A percentile compares a stretch with the other conserved stretches of the same genome.
Evolutionary conservation across 1,284 basidiomycete species (phyloP).

Genomic region (Rhizoctonia solani): DNA sequence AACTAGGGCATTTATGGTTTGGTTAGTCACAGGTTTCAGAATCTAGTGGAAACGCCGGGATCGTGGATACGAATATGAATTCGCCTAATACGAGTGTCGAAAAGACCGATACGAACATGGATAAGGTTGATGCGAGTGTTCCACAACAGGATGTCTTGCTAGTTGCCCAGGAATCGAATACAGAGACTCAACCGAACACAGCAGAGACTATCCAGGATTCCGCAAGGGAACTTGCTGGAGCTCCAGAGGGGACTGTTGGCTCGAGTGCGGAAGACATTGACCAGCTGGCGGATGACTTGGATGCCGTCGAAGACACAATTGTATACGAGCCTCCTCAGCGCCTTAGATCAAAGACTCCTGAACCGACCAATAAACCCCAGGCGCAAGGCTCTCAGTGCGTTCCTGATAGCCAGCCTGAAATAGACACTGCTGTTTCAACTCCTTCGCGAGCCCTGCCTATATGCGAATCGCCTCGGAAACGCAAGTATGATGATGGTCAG

Average conservation of each 20-base stretch:
- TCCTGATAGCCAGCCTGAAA: slow-evolving; percentile 19
- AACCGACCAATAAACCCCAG: not conserved
- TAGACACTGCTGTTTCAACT: not conserved
- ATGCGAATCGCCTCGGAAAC: slow-evolving; percentile 28
- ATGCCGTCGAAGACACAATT: slow-evolving; percentile 25
- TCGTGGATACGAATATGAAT: not conserved
- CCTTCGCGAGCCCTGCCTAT: not conserved
- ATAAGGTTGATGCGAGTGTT: not conserved
- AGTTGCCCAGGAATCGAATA: too few species aligned
- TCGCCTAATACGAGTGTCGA: slow-evolving; percentile 5
- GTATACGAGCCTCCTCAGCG: slow-evolving; percentile 19
- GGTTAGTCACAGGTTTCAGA: too few species aligned
- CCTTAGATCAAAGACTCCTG: not conserved
- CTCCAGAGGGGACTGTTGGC: slow-evolving; percentile 2
- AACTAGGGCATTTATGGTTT: too few species aligned
- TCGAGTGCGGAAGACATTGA: slow-evolving; percentile 25
- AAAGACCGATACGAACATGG: not conserved
- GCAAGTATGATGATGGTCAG: slow-evolving; percentile 28
- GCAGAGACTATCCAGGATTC: too few species aligned
- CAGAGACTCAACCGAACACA: too few species aligned
- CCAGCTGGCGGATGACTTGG: slow-evolving; percentile 11
- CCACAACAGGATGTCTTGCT: too few species aligned
- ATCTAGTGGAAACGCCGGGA: too few species aligned
- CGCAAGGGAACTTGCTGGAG: too few species aligned
- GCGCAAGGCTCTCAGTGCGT: not conserved